A percentile compares a stretch with the other conserved stretches of the same genome.
Conservation (phyloP, 2,329 filamentous ascomycete genomes). For the Hypomyces perniciosus region DNA sequence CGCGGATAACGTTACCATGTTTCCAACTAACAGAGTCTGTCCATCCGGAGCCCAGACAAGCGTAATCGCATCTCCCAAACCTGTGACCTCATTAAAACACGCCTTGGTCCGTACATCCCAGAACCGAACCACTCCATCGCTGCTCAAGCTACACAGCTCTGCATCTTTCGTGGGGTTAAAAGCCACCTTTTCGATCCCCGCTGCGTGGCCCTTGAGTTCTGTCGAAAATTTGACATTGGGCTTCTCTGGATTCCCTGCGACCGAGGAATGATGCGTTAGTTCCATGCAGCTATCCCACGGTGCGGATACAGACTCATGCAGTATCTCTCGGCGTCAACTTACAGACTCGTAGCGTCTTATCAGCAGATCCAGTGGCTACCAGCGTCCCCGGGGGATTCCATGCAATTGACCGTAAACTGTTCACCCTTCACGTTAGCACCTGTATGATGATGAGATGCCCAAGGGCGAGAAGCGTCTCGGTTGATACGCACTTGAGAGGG, state of each 20-base stretch:
- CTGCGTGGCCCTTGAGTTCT: constrained; percentile 62
- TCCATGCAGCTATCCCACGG: neutral
- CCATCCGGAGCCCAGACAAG: constrained; percentile 71
- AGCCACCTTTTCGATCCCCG: constrained; percentile 66
- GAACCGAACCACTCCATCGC: constrained; percentile 68
- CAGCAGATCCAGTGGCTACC: constrained; percentile 72
- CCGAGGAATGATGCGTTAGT: neutral
- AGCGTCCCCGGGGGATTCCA: constrained; percentile 85
- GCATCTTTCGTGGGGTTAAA: constrained; percentile 74
- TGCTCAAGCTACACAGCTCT: constrained; percentile 68
- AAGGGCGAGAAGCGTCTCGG: neutral
- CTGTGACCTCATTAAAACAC: constrained; percentile 63
- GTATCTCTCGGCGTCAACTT: constrained; percentile 23
- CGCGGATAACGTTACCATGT: constrained; percentile 49
- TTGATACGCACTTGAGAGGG: constrained; percentile 48
- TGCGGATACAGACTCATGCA: too few species aligned
- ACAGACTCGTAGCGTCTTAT: constrained; percentile 70
- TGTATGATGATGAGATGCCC: neutral
- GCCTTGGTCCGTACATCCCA: constrained; percentile 74
- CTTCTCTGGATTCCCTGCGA: constrained; percentile 66
- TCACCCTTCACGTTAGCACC: constrained; percentile 12
- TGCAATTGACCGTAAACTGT: constrained; percentile 69
- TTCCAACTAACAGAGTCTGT: constrained; percentile 62
- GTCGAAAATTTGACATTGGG: constrained; percentile 68
- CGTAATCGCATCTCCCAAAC: constrained; percentile 61